Conservation (phyloP, 345 rosid species). For the Reutealis trisperma region DNA sequence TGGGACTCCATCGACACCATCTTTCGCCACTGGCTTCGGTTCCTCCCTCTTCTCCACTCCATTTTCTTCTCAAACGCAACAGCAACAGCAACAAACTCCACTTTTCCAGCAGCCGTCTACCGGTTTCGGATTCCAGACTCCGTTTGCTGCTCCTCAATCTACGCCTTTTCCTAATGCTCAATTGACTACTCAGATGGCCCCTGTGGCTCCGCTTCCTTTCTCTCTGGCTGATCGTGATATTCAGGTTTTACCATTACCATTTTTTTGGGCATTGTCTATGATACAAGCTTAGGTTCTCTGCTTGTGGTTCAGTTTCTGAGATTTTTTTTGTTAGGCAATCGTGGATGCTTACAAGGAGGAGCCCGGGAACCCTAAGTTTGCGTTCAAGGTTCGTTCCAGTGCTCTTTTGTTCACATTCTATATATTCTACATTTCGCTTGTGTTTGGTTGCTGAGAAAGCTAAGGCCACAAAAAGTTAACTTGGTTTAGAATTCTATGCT, state of each 20-base stretch:
- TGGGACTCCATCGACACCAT: constrained; percentile 53
- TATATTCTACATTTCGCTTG: neutral
- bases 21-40: constrained; percentile 63
- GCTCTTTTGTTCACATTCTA: neutral
- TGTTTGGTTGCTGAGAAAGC: neutral
- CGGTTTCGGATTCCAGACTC: constrained; percentile 61
- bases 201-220: constrained; percentile 85
- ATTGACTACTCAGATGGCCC: constrained; percentile 96
- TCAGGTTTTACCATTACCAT: constrained; percentile 45
- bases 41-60: constrained; percentile 73
- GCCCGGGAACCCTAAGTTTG: constrained; percentile 78
- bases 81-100: constrained; percentile 46
- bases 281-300: constrained; percentile 10
- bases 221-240: constrained; percentile 94
- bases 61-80: constrained; percentile 63
- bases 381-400: constrained; percentile 66
- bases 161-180: constrained; percentile 63
- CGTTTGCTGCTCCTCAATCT: constrained; percentile 29
- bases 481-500: neutral
- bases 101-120: constrained; percentile 41
- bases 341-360: constrained; percentile 95
- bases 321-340: constrained; percentile 55
- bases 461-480: neutral
- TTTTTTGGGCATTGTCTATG: neutral
- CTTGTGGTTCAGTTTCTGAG: neutral